Percentiles rank a stretch among this genome's conserved stretches.
phyloP scores from a whole-genome alignment of 169 alveolate species.

The Plasmodium malariae region DNA sequence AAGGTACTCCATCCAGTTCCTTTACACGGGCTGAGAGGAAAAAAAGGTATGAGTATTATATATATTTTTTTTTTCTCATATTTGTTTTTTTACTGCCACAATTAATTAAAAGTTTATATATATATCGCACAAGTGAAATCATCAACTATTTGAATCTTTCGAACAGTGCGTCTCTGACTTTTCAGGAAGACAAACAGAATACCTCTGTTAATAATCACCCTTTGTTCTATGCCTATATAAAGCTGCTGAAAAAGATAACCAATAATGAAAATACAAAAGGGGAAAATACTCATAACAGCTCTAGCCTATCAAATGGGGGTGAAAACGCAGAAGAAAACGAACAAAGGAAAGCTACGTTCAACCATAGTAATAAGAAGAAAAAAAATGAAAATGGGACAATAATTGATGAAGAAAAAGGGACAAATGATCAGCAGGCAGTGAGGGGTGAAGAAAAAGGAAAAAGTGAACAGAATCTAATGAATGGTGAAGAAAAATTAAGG shows the following conservation, averaged over 20 bases:
- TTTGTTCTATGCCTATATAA: conserved; percentile 29
- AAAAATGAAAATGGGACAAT: no score
- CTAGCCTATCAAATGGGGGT: neutral
- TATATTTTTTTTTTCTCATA: conserved; percentile 56
- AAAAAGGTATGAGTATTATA: conserved; percentile 40
- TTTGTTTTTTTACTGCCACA: conserved; percentile 52
- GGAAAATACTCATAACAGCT: neutral
- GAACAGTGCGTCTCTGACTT: neutral
- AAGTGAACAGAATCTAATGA: no score
- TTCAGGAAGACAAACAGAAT: neutral
- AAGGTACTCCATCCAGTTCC: neutral
- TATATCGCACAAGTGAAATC: conserved; percentile 39
- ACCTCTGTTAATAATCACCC: neutral
- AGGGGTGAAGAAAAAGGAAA: no score
- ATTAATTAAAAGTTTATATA: conserved; percentile 53
- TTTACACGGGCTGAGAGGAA: neutral
- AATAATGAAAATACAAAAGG: neutral
- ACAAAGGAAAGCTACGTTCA: no score
- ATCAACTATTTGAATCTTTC: conserved; percentile 3
- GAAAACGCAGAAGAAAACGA: neutral
- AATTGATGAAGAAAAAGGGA: neutral
- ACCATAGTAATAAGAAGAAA: no score
- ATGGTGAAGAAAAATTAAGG: neutral
- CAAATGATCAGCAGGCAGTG: no score
- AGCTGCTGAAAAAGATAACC: neutral